Evolutionary conservation across 2,329 filamentous ascomycete genomes (phyloP).

Genomic region (Trichoderma gracile): DNA sequence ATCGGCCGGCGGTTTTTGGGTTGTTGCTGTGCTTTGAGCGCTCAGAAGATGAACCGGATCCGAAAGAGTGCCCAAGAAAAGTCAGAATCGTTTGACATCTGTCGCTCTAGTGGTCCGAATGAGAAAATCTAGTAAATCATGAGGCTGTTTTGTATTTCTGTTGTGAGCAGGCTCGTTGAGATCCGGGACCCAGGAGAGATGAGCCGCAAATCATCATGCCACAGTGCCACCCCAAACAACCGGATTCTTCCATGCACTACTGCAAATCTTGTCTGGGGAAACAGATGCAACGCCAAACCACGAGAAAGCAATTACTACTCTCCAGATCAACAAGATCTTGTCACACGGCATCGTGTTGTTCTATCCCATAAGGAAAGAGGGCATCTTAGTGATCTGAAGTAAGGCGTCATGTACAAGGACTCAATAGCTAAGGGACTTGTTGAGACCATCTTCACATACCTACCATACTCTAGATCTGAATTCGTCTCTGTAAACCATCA

Average conservation of each 20-base stretch:
- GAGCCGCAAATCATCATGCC: constrained; percentile 1
- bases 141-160: not conserved
- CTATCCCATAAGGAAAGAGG: not conserved
- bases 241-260: not conserved
- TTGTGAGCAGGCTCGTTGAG: constrained; percentile 3
- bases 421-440: not conserved
- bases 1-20: not conserved
- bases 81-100: not conserved
- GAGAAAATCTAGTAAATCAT: not conserved
- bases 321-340: not conserved
- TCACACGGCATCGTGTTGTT: not conserved
- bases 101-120: not conserved
- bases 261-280: not conserved
- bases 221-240: not conserved
- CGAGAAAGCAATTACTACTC: not conserved
- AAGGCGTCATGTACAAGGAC: too few species aligned
- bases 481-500: not conserved
- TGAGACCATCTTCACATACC: too few species aligned
- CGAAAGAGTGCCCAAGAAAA: not conserved
- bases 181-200: not conserved
- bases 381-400: not conserved
- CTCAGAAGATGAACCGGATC: not conserved
- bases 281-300: not conserved
- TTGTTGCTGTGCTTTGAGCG: not conserved
- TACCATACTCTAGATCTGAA: too few species aligned